phyloP scores from a whole-genome alignment of 768 basidiomycete species.

The Sporobolomyces roseus region DNA sequence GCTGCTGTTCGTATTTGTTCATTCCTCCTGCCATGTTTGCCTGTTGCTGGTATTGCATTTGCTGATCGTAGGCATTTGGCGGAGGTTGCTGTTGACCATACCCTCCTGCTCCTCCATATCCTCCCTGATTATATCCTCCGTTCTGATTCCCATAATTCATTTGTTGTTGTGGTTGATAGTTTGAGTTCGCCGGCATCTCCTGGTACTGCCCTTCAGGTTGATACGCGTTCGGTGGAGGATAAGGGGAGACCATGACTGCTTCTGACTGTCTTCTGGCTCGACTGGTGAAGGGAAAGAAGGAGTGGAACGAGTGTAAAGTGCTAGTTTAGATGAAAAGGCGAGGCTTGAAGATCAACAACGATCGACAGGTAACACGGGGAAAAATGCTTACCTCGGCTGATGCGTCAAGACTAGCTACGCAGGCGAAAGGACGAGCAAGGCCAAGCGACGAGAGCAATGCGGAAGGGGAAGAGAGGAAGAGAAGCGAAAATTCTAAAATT shows the following conservation, averaged over 20 bases:
- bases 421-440: background rate
- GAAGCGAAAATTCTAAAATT: too few species aligned
- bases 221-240: constrained; percentile 9
- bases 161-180: background rate
- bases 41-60: constrained; percentile 12
- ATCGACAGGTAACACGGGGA: too few species aligned
- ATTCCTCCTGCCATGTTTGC: background rate
- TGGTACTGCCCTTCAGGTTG: constrained; percentile 16
- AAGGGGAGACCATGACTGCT: constrained; percentile 1
- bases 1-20: constrained; percentile 3
- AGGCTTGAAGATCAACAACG: too few species aligned
- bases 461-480: background rate
- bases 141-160: background rate
- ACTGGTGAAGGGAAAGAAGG: too few species aligned
- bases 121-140: constrained; percentile 3
- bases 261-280: too few species aligned
- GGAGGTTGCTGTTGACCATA: constrained; percentile 9
- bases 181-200: background rate
- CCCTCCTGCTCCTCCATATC: background rate
- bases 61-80: too few species aligned
- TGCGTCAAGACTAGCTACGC: too few species aligned
- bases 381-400: too few species aligned
- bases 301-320: too few species aligned
- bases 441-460: background rate
- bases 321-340: background rate